These are phyloP conservation scores for Pythium pectinolyticum DNA, from an alignment of 352 stramenopile genomes.

Conservation along the genomic window DNA sequence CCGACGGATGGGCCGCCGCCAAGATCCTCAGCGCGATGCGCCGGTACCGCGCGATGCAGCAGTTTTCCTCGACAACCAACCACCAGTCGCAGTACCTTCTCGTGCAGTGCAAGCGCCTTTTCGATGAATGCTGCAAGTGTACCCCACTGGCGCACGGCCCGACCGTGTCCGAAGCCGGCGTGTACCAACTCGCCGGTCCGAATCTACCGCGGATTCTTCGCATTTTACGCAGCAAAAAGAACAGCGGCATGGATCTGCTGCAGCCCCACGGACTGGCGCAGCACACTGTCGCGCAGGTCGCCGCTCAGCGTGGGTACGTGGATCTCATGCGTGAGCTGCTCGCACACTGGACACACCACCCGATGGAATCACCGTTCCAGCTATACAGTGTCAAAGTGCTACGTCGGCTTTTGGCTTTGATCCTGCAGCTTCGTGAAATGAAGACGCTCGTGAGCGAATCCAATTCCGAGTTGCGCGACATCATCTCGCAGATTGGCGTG, in stretches of 20 bases:
- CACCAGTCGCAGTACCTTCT: constrained; percentile 46
- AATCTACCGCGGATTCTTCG: constrained; percentile 65
- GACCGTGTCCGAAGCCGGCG: constrained; percentile 50
- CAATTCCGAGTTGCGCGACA: constrained; percentile 49
- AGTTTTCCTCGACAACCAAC: constrained; percentile 35
- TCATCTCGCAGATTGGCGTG: constrained; percentile 55
- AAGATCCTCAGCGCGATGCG: constrained; percentile 61
- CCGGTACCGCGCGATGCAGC: constrained; percentile 51
- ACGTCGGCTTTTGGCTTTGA: constrained; percentile 40
- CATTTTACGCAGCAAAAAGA: constrained; percentile 58
- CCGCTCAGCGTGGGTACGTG: constrained; percentile 71
- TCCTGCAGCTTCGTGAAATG: constrained; percentile 51
- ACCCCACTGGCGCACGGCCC: constrained; percentile 53
- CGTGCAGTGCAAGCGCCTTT: constrained; percentile 66
- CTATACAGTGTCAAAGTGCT: constrained; percentile 64
- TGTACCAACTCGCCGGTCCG: constrained; percentile 61
- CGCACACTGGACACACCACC: constrained; percentile 52
- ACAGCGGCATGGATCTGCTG: constrained; percentile 56
- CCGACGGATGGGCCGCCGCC: constrained; percentile 56
- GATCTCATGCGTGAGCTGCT: constrained; percentile 64
- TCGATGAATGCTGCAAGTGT: constrained; percentile 77
- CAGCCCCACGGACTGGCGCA: constrained; percentile 64
- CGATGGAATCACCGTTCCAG: constrained; percentile 62
- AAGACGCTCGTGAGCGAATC: constrained; percentile 63
- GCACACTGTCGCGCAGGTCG: constrained; percentile 62